phyloP scores from a whole-genome alignment of 768 basidiomycete species.

The Leucosporidium scottii region DNA sequence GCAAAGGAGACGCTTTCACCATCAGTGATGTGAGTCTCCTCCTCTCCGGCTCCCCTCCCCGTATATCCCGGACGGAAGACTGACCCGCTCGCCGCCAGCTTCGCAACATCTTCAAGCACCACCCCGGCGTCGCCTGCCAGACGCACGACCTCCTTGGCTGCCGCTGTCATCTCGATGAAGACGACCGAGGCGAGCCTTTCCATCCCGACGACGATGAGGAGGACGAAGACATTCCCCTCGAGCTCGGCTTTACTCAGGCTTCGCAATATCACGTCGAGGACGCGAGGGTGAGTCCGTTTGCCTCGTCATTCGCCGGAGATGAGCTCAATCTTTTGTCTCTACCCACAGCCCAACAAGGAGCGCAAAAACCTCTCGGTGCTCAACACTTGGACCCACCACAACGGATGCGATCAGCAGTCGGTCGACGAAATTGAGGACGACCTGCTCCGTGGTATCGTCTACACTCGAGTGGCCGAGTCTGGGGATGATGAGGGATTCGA shows the following conservation, averaged over 20 bases:
- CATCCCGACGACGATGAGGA: not conserved
- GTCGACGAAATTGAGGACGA: conserved; percentile 57
- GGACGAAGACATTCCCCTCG: conserved; percentile 1
- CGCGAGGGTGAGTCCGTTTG: conserved; percentile 3
- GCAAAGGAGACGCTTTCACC: conserved; percentile 68
- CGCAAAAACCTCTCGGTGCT: conserved; percentile 65
- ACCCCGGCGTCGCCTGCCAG: conserved; percentile 69
- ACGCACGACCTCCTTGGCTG: conserved; percentile 90
- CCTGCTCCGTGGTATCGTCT: conserved; percentile 52
- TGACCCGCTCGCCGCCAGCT: conserved; percentile 50
- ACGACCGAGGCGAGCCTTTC: not conserved
- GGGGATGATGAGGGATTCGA: not conserved
- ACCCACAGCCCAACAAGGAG: conserved; percentile 38
- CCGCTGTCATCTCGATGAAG: conserved; percentile 49
- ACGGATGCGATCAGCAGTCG: conserved; percentile 54
- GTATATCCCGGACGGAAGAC: too few relatives aligned
- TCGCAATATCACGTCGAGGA: conserved; percentile 24
- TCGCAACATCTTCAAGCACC: conserved; percentile 84
- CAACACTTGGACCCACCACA: conserved; percentile 72
- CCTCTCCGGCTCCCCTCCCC: conserved; percentile 8
- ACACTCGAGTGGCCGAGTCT: not conserved
- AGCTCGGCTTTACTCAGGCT: conserved; percentile 24
- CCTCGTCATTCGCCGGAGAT: too few relatives aligned
- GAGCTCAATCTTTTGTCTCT: too few relatives aligned
- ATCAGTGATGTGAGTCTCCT: conserved; percentile 62